Conservation (phyloP, 306 rosid genomes). For the Glycine tomentella region DNA sequence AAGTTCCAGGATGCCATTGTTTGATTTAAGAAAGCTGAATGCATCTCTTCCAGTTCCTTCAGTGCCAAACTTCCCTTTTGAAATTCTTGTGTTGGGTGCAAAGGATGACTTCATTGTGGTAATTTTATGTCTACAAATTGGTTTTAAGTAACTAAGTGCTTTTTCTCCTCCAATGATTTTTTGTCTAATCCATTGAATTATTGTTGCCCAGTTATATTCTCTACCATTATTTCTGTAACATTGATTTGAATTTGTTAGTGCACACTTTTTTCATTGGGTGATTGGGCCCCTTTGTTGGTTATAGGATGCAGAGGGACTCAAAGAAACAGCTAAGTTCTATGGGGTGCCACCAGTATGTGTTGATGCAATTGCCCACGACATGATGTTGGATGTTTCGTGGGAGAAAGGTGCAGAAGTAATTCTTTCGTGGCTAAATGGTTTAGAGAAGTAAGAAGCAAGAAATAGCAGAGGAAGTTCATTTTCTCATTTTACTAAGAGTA, state of each 20-base stretch:
- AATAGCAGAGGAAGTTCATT: conserved; percentile 24
- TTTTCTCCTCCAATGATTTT: not conserved
- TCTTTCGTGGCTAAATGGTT: conserved; percentile 68
- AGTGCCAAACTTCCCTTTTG: conserved; percentile 56
- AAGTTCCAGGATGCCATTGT: conserved; percentile 92
- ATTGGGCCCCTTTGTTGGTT: not conserved
- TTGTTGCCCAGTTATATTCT: not conserved
- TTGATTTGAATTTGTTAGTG: conserved; percentile 18
- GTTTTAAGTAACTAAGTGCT: not conserved
- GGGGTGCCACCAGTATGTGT: conserved; percentile 63
- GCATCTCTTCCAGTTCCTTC: conserved; percentile 90
- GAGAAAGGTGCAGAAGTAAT: conserved; percentile 75
- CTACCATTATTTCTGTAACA: conserved; percentile 7
- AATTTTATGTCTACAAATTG: conserved; percentile 31
- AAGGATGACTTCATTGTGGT: conserved; percentile 89
- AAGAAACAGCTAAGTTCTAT: conserved; percentile 78
- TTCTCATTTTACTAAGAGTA: conserved; percentile 7
- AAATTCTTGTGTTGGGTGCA: conserved; percentile 82
- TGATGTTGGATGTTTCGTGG: conserved; percentile 88
- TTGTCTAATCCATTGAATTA: conserved; percentile 23
- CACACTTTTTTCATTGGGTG: not conserved
- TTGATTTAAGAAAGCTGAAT: conserved; percentile 87
- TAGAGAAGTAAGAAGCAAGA: conserved; percentile 38
- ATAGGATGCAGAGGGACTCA: conserved; percentile 77
- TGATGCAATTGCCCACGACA: conserved; percentile 82